phyloP scores from a whole-genome alignment of 2,329 filamentous ascomycete genomes.

The Aspergillus sp. region DNA sequence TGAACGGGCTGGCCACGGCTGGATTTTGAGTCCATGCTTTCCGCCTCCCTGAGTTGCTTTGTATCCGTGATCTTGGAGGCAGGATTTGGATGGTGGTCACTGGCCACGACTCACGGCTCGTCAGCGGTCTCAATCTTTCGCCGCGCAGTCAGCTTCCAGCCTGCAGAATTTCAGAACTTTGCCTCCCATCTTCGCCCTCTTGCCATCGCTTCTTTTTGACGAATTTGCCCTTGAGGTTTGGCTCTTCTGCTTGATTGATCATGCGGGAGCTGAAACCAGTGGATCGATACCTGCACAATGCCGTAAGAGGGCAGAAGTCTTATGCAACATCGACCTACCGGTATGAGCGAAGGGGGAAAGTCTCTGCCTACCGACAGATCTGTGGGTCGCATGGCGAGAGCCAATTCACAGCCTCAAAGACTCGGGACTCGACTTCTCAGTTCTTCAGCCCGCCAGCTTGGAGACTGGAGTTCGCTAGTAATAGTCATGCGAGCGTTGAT shows the following conservation, averaged over 20 bases:
- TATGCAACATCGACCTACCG: neutral
- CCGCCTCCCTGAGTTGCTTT: slow-evolving; percentile 1
- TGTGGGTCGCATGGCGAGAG: neutral
- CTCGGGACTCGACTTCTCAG: neutral
- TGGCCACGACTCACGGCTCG: neutral
- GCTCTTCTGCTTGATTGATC: slow-evolving; percentile 8
- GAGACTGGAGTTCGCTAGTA: neutral
- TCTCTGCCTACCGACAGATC: neutral
- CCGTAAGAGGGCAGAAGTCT: neutral
- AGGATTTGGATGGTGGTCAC: neutral
- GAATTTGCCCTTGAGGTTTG: neutral
- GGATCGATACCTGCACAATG: slow-evolving; percentile 5
- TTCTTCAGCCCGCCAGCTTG: neutral
- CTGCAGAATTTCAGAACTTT: neutral
- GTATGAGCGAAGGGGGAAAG: neutral
- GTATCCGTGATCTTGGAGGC: slow-evolving; percentile 1
- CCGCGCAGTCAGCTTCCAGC: neutral
- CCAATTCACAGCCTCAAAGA: slow-evolving; percentile 2
- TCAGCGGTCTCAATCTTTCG: slow-evolving; percentile 14
- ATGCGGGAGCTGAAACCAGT: neutral
- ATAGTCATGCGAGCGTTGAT: neutral
- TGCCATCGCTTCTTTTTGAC: neutral
- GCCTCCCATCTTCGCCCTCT: neutral
- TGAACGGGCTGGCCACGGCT: neutral
- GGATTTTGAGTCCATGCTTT: slow-evolving; percentile 12